phyloP scores from a whole-genome alignment of 768 basidiomycete genomes.

The Leccinum disarticulatum region DNA sequence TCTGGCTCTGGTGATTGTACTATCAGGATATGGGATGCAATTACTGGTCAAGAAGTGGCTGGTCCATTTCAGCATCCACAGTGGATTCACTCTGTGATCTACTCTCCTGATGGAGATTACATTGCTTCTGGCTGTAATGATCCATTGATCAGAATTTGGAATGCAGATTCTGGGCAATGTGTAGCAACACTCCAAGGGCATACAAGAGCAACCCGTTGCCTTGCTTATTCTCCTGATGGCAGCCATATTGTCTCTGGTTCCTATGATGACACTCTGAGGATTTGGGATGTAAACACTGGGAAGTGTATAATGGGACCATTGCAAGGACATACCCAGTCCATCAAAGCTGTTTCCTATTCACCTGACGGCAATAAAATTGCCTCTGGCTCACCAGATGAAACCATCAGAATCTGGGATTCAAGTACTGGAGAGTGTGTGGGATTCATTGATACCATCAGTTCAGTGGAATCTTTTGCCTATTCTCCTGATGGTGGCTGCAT shows the following conservation, averaged over 20 bases:
- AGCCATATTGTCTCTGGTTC: conserved; percentile 15
- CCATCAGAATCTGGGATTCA: conserved; percentile 24
- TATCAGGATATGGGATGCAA: conserved; percentile 24
- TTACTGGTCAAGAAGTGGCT: conserved; percentile 11
- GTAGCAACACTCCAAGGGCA: conserved; percentile 8
- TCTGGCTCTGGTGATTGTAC: conserved; percentile 15
- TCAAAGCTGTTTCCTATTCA: conserved; percentile 21
- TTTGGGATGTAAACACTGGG: conserved; percentile 18
- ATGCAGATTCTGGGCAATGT: conserved; percentile 12
- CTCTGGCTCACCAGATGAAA: conserved; percentile 15
- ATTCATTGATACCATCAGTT: too few species aligned
- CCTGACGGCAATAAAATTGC: conserved; percentile 21
- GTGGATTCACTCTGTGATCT: conserved; percentile 6
- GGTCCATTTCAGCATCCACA: conserved; percentile 13
- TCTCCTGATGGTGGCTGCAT: conserved; percentile 27
- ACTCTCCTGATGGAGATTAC: conserved; percentile 20
- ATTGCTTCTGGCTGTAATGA: conserved; percentile 25
- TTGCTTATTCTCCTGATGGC: conserved; percentile 19
- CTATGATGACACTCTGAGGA: neutral
- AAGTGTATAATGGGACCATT: conserved; percentile 10
- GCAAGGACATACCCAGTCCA: neutral
- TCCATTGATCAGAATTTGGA: conserved; percentile 16
- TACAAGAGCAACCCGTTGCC: neutral
- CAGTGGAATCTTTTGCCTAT: conserved; percentile 20
- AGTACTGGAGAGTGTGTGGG: conserved; percentile 3